Evolutionary conservation across 371 early-diverging fungal genomes (phyloP).

Genomic region (Ecytonucleospora hepatopenaei): DNA sequence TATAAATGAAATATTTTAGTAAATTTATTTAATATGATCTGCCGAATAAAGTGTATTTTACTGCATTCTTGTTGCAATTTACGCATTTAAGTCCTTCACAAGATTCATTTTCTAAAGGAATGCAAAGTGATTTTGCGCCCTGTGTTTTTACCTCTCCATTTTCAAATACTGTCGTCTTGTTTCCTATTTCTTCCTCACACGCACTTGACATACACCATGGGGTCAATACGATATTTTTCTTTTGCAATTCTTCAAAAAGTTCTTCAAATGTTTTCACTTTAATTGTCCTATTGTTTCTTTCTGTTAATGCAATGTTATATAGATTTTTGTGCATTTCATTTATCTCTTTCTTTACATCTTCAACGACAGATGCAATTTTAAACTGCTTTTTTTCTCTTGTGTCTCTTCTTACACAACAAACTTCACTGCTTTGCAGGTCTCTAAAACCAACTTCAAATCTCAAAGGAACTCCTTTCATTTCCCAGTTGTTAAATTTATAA

Average conservation of each 20-base stretch:
- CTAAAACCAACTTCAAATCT: slow-evolving; percentile 92
- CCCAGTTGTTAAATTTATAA: slow-evolving; percentile 99
- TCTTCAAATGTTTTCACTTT: slow-evolving; percentile 72
- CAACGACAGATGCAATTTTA: slow-evolving; percentile 37
- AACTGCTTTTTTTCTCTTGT: slow-evolving; percentile 64
- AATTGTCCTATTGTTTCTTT: slow-evolving; percentile 66
- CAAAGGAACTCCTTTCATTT: slow-evolving; percentile 86
- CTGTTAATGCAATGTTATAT: slow-evolving; percentile 71
- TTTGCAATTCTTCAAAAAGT: slow-evolving; percentile 73
- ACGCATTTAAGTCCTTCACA: slow-evolving; percentile 66
- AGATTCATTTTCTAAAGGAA: slow-evolving; percentile 77
- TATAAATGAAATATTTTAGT: neutral
- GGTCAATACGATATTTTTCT: slow-evolving; percentile 71
- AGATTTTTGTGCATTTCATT: slow-evolving; percentile 76
- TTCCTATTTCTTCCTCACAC: slow-evolving; percentile 93
- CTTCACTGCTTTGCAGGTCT: slow-evolving; percentile 72
- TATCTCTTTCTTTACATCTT: slow-evolving; percentile 62
- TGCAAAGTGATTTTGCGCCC: slow-evolving; percentile 98
- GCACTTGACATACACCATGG: slow-evolving; percentile 84
- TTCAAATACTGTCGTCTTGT: slow-evolving; percentile 61
- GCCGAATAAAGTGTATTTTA: slow-evolving; percentile 72
- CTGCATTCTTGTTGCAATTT: slow-evolving; percentile 67
- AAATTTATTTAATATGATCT: slow-evolving; percentile 67
- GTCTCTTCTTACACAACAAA: slow-evolving; percentile 73
- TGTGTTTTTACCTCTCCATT: slow-evolving; percentile 67